Base-by-base conservation (phyloP, 73 alveolate genomes). In the Stentor coeruleus region DNA sequence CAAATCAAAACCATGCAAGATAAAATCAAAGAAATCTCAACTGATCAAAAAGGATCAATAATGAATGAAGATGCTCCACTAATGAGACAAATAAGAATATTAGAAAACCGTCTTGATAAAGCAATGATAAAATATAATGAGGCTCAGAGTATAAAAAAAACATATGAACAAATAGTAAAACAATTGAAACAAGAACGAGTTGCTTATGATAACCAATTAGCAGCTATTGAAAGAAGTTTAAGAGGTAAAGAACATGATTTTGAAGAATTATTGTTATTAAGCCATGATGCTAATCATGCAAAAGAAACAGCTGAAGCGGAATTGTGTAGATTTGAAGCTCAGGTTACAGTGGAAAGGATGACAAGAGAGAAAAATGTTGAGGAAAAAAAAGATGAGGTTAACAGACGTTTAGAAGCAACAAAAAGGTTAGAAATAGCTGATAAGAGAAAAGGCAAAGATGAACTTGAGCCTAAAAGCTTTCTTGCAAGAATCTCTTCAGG, bases 211-310 rank as follows among this genome's bases (percentile, higher is more conserved):
- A 96, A 96, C 84, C 97, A 98, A 87, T 92, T 98, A 26, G 99
- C 99, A 2, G 99, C 99, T 36, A 96, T 98, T 58, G 99, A 98
- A 79, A 90, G 98, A 81, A 88, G 98, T 59, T 83, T 98, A 38
- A 96, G 96, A 82, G 99, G 98, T 3, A 94, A 95, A 83, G 97
- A 91, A 58, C 99, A 97, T 84, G 99, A 95, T 89, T 97, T 92
- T 87, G 99, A 96, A 89, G 99, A 98, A 82, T 92, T 98, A 35
- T 92, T 97, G 66, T 89, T 98, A 58, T 91, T 98, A 58, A 91
- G 98, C 38, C 99, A 98, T 88, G 99, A 98, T 85, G 99, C 99
- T 39, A 92, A 96, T 82, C 99, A 97, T 83, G 99, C 99, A 3
- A 93, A 95, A 86, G 99, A 94, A 84, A 84, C 93, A 74, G 93